phyloP scores from a whole-genome alignment of 139 green algal genomes.

The Tetradesmus lagerheimii region DNA sequence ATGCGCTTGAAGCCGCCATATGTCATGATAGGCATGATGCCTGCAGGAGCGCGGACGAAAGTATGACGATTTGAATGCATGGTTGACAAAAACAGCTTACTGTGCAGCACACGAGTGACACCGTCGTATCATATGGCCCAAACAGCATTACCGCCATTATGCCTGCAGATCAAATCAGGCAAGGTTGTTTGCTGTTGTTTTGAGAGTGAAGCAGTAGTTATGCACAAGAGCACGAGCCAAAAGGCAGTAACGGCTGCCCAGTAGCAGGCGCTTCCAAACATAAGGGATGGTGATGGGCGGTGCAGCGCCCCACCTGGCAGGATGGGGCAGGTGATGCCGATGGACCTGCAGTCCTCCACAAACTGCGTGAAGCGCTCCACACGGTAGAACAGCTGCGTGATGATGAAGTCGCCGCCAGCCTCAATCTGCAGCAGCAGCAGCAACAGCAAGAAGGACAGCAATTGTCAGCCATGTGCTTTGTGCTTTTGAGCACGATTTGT shows the following conservation, averaged over 20 bases:
- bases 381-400: conserved; percentile 99
- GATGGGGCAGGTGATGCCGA: conserved; percentile 93
- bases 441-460: not conserved
- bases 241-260: too few relatives aligned
- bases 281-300: too few relatives aligned
- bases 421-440: conserved; percentile 72
- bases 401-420: conserved; percentile 92
- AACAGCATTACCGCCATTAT: too few relatives aligned
- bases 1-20: conserved; percentile 99
- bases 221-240: not conserved
- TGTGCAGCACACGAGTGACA: too few relatives aligned
- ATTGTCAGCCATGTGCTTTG: not conserved
- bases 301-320: conserved; percentile 74
- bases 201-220: not conserved
- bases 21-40: conserved; percentile 98
- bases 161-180: too few relatives aligned
- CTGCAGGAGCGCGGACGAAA: conserved; percentile 54
- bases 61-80: not conserved
- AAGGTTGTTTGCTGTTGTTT: too few relatives aligned
- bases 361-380: conserved; percentile 85
- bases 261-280: too few relatives aligned
- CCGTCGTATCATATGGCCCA: too few relatives aligned
- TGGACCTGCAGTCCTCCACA: conserved; percentile 69
- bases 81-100: too few relatives aligned
- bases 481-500: too few relatives aligned